Evolutionary conservation across 83 land plant species (phyloP).

Genomic region (Thuja plicata): DNA sequence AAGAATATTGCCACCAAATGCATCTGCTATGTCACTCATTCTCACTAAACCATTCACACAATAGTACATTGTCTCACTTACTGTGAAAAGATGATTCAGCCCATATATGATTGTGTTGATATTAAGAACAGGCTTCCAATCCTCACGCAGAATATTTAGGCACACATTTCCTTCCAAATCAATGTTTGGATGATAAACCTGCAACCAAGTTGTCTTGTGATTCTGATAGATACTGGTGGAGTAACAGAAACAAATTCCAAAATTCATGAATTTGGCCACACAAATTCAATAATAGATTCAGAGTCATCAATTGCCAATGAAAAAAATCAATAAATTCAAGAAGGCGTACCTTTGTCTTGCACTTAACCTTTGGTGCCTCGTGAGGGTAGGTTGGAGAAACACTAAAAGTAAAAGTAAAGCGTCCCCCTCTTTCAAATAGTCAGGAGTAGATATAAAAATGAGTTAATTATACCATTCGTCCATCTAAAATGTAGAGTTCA

Average conservation of each 20-base stretch:
- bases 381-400: constrained; percentile 80
- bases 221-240: not conserved
- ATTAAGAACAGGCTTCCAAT: constrained; percentile 83
- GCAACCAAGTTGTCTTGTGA: constrained; percentile 18
- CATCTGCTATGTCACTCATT: not conserved
- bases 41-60: not conserved
- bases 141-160: constrained; percentile 82
- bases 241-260: not conserved
- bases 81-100: constrained; percentile 70
- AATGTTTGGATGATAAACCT: constrained; percentile 86
- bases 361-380: constrained; percentile 90
- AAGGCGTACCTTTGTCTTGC: constrained; percentile 75
- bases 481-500: not conserved
- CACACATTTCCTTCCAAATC: constrained; percentile 87
- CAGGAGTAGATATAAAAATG: not conserved
- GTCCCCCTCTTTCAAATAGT: constrained; percentile 63
- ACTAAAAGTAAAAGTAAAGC: constrained; percentile 67
- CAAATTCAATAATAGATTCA: not conserved
- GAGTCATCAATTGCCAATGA: not conserved
- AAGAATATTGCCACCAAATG: not conserved
- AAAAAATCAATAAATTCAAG: not conserved
- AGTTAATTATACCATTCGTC: not conserved
- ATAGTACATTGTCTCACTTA: constrained; percentile 17
- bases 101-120: constrained; percentile 84
- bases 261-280: not conserved